Percentiles rank a stretch among this genome's conserved stretches.
Evolutionary conservation across 495 filamentous ascomycete genomes (phyloP).

Genomic region (Talaromyces liani): DNA sequence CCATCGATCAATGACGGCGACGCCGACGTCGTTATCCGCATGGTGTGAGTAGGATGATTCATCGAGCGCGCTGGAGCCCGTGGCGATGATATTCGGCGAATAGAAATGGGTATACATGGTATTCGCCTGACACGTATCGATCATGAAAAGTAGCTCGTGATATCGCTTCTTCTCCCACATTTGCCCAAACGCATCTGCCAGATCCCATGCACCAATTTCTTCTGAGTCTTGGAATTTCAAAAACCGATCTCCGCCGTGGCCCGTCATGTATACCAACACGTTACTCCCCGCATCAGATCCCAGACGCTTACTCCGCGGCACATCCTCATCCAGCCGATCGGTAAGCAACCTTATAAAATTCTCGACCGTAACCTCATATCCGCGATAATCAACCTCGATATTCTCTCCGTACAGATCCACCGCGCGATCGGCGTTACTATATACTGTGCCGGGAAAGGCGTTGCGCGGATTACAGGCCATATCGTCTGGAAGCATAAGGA

Average conservation of each 20-base stretch:
- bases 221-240: constrained; percentile 97
- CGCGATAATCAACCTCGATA: constrained; percentile 97
- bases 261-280: constrained; percentile 98
- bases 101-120: constrained; percentile 99
- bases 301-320: constrained; percentile 85
- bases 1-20: constrained; percentile 96
- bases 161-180: constrained; percentile 99
- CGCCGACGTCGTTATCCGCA: constrained; percentile 94
- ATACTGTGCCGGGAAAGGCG: constrained; percentile 93
- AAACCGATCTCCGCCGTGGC: constrained; percentile 97
- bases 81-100: constrained; percentile 93
- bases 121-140: constrained; percentile 98
- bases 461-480: constrained; percentile 99
- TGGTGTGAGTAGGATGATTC: constrained; percentile 95
- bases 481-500: constrained; percentile 98
- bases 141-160: constrained; percentile 98
- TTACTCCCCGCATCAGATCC: constrained; percentile 92
- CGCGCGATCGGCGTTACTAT: constrained; percentile 93
- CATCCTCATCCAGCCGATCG: constrained; percentile 85
- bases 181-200: constrained; percentile 97
- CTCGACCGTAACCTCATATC: constrained; percentile 98
- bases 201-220: constrained; percentile 92
- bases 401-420: constrained; percentile 97
- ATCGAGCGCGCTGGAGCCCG: constrained; percentile 86
- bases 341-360: constrained; percentile 96